Percentiles rank a stretch among this genome's conserved stretches.
phyloP scores from a whole-genome alignment of 2,329 filamentous ascomycete genomes.

The Volutella citrinella region DNA sequence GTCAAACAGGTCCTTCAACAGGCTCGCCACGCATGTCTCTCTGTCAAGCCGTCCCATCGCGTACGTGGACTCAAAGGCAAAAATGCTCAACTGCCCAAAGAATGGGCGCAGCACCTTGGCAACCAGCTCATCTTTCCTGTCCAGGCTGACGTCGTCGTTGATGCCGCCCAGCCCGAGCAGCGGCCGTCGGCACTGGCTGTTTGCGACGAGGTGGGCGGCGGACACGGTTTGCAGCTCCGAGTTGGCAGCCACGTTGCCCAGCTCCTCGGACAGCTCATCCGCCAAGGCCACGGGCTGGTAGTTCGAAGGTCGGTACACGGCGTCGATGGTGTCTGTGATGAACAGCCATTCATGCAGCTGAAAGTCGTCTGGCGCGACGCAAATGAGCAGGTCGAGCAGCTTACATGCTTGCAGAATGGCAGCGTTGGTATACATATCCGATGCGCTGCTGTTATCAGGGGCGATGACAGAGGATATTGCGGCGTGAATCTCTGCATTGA shows the following conservation, averaged over 20 bases:
- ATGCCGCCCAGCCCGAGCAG: slow-evolving; percentile 52
- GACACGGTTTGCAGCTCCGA: slow-evolving; percentile 35
- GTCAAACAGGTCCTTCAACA: slow-evolving; percentile 77
- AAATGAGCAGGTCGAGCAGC: slow-evolving; percentile 82
- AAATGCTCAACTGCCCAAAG: slow-evolving; percentile 88
- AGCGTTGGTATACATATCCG: slow-evolving; percentile 72
- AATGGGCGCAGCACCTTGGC: slow-evolving; percentile 81
- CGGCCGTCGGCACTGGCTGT: slow-evolving; percentile 41
- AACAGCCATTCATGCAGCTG: slow-evolving; percentile 99
- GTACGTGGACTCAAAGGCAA: slow-evolving; percentile 90
- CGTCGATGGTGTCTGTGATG: slow-evolving; percentile 93
- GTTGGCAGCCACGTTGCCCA: slow-evolving; percentile 48
- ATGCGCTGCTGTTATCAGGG: slow-evolving; percentile 58
- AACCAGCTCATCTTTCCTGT: slow-evolving; percentile 66
- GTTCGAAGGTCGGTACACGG: slow-evolving; percentile 74
- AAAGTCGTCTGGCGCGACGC: slow-evolving; percentile 89
- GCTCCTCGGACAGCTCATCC: slow-evolving; percentile 78
- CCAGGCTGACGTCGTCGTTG: slow-evolving; percentile 53
- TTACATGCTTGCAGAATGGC: slow-evolving; percentile 90
- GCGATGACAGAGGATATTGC: slow-evolving; percentile 73
- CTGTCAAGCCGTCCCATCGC: slow-evolving; percentile 71
- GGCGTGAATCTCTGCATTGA: slow-evolving; percentile 81
- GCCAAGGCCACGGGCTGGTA: slow-evolving; percentile 73
- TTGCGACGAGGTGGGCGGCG: slow-evolving; percentile 33
- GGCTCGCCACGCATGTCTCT: slow-evolving; percentile 57